Evolutionary conservation across 2,329 filamentous ascomycete genomes (phyloP).

Genomic region (Ceratocystis cubensis): DNA sequence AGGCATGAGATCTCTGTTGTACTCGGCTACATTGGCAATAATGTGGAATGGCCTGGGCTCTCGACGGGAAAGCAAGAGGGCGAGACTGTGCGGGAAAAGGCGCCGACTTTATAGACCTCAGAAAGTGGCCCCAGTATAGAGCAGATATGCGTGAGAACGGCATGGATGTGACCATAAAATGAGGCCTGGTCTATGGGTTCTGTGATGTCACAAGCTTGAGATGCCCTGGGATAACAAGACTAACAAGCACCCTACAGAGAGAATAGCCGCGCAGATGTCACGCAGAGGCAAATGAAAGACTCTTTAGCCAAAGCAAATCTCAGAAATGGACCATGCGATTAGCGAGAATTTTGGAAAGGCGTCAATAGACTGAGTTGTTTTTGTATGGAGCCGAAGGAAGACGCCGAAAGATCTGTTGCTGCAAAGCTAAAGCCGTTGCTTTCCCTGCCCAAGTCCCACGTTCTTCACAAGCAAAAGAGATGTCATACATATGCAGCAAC

Average conservation of each 20-base stretch:
- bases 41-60: neutral
- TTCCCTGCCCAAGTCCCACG: conserved; percentile 1
- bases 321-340: neutral
- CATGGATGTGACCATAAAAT: neutral
- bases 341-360: neutral
- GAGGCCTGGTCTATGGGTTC: neutral
- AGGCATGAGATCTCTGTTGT: conserved; percentile 8
- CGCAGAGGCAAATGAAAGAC: neutral
- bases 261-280: neutral
- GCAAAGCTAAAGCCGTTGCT: conserved; percentile 7
- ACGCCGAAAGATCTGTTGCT: neutral
- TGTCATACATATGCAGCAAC: neutral
- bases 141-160: neutral
- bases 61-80: neutral
- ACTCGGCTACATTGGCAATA: neutral
- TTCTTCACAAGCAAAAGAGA: neutral
- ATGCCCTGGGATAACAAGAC: neutral
- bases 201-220: neutral
- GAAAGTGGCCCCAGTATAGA: neutral
- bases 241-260: neutral
- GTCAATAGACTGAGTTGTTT: neutral
- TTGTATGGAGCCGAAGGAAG: conserved; percentile 3
- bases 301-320: neutral
- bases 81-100: neutral
- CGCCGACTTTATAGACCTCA: neutral